These are phyloP conservation scores for Croton setiger DNA, from an alignment of 441 rosid genomes.

Conservation along the genomic window DNA sequence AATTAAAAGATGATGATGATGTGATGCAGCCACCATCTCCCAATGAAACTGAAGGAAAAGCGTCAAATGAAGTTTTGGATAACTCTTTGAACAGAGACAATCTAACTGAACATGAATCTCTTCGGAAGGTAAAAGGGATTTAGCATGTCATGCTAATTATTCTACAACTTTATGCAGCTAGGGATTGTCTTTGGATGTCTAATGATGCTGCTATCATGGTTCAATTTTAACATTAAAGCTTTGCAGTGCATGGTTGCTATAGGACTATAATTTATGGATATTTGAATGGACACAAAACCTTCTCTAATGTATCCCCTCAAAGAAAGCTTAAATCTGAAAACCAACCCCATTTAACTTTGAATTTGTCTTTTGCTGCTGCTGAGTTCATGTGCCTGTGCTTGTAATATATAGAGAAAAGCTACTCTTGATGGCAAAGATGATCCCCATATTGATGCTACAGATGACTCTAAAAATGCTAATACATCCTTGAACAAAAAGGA, in stretches of 20 bases:
- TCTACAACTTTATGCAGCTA: slow-evolving; percentile 3
- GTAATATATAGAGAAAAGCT: slow-evolving; percentile 57
- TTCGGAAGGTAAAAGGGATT: slow-evolving; percentile 57
- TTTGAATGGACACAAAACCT: not conserved
- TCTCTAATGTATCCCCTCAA: not conserved
- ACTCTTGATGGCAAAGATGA: slow-evolving; percentile 31
- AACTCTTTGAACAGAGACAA: slow-evolving; percentile 35
- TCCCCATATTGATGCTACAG: slow-evolving; percentile 32
- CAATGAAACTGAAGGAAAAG: slow-evolving; percentile 31
- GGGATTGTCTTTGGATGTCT: not conserved
- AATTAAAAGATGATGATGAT: slow-evolving; percentile 50
- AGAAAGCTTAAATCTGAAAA: not conserved
- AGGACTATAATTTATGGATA: not conserved
- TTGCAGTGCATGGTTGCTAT: not conserved
- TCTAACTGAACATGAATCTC: slow-evolving; percentile 34
- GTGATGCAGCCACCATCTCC: slow-evolving; percentile 29
- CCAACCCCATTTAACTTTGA: not conserved
- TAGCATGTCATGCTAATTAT: slow-evolving; percentile 1
- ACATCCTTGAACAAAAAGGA: slow-evolving; percentile 38
- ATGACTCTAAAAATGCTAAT: slow-evolving; percentile 24
- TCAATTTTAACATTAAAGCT: not conserved
- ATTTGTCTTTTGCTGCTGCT: slow-evolving; percentile 2
- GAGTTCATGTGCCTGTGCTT: slow-evolving; percentile 26
- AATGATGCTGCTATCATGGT: slow-evolving; percentile 1
- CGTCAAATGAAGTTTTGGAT: slow-evolving; percentile 34